These are phyloP conservation scores for Geosmithia putterillii DNA, from an alignment of 2,329 filamentous ascomycete genomes.

Conservation along the genomic window DNA sequence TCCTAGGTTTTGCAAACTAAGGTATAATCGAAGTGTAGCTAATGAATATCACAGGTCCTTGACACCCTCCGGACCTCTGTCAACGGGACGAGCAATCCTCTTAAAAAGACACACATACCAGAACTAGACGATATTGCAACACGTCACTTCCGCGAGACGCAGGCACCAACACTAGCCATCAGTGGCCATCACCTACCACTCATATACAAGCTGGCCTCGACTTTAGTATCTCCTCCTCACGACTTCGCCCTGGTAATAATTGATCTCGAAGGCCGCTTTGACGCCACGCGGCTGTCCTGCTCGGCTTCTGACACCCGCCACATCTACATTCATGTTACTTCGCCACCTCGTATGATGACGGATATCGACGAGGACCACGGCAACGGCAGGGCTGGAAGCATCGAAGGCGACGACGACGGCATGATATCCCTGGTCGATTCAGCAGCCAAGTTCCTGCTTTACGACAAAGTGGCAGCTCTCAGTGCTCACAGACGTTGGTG, in stretches of 20 bases:
- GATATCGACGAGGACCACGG: background rate
- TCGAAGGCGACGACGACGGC: conserved; percentile 10
- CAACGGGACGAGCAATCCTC: conserved; percentile 4
- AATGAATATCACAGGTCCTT: conserved; percentile 8
- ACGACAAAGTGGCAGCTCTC: conserved; percentile 23
- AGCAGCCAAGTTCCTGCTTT: conserved; percentile 36
- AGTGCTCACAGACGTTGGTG: conserved; percentile 39
- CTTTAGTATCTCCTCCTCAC: conserved; percentile 34
- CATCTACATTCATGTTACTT: conserved; percentile 34
- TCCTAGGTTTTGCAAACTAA: no score
- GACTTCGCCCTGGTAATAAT: conserved; percentile 38
- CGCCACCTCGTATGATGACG: conserved; percentile 7
- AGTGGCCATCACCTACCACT: conserved; percentile 41
- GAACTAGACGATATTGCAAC: conserved; percentile 32
- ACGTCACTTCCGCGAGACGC: conserved; percentile 34
- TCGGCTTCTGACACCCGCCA: conserved; percentile 28
- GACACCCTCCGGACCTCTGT: conserved; percentile 4
- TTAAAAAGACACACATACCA: conserved; percentile 25
- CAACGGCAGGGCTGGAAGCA: background rate
- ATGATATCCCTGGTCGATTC: conserved; percentile 24
- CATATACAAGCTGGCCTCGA: conserved; percentile 41
- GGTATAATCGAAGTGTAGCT: background rate
- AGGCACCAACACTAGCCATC: conserved; percentile 33
- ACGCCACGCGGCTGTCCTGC: conserved; percentile 32
- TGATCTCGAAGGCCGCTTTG: conserved; percentile 43